Evolutionary conservation across 1,139 yeast species (phyloP).

Genomic region (Pneumocystis wakefieldiae): DNA sequence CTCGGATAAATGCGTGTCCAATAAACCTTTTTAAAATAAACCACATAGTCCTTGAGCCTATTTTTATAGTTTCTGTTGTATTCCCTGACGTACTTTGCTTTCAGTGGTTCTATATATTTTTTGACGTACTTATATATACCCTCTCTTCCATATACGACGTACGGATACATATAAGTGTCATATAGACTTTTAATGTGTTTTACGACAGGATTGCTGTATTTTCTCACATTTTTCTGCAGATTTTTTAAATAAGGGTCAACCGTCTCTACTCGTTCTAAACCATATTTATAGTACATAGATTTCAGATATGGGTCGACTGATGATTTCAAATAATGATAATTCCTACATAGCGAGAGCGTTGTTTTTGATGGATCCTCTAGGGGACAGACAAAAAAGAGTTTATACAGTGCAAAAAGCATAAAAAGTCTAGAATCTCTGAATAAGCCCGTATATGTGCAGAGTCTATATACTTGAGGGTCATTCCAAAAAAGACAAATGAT

Average conservation of each 20-base stretch:
- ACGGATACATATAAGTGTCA: not conserved
- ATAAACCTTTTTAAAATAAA: not conserved
- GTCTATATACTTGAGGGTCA: not conserved
- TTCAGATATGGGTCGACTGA: not conserved
- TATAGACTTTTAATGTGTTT: not conserved
- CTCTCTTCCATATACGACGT: not conserved
- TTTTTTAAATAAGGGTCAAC: not conserved
- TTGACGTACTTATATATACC: not conserved
- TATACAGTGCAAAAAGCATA: not conserved
- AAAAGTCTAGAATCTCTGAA: not conserved
- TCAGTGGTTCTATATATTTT: not conserved
- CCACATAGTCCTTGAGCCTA: not conserved
- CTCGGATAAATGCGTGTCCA: not conserved
- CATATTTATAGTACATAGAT: not conserved
- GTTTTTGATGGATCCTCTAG: not conserved
- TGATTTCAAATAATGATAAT: not conserved
- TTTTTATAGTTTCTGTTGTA: not conserved
- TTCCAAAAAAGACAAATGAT: not conserved
- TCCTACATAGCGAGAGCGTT: not conserved
- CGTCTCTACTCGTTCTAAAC: not conserved
- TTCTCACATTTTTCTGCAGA: not conserved
- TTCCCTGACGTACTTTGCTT: not conserved
- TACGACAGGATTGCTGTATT: not conserved
- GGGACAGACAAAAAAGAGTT: not conserved
- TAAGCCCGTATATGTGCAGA: not conserved